Conservation (phyloP, 306 rosid genomes). For the Gastrolobium villosum region DNA sequence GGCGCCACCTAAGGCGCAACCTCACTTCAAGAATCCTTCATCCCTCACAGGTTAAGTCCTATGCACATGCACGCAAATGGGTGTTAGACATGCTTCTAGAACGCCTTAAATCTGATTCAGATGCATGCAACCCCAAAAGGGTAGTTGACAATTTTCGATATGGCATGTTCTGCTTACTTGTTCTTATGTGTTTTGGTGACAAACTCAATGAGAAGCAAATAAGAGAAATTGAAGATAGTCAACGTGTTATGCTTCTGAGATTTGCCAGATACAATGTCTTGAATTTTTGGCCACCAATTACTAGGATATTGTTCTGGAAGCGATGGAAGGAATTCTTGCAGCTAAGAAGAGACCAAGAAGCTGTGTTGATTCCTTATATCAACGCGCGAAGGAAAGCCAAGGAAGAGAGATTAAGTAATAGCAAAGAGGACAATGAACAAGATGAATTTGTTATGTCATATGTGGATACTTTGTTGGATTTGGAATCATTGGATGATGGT, state of each 20-base stretch:
- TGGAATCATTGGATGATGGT: slow-evolving; percentile 41
- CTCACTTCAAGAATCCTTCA: slow-evolving; percentile 57
- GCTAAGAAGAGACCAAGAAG: slow-evolving; percentile 41
- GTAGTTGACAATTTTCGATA: slow-evolving; percentile 50
- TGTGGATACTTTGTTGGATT: slow-evolving; percentile 58
- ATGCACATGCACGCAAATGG: slow-evolving; percentile 53
- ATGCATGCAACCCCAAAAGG: not conserved
- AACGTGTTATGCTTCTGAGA: slow-evolving; percentile 46
- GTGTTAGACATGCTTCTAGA: slow-evolving; percentile 48
- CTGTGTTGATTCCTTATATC: slow-evolving; percentile 47
- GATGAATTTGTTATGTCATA: slow-evolving; percentile 46
- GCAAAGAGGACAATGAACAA: not conserved
- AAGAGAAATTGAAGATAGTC: slow-evolving; percentile 46
- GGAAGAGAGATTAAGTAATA: slow-evolving; percentile 36
- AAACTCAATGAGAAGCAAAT: slow-evolving; percentile 51
- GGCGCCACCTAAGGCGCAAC: slow-evolving; percentile 57
- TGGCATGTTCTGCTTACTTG: slow-evolving; percentile 53
- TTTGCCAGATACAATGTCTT: slow-evolving; percentile 43
- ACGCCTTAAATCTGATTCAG: slow-evolving; percentile 1
- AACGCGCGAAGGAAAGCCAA: slow-evolving; percentile 52
- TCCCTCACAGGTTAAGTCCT: slow-evolving; percentile 44
- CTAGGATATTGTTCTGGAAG: slow-evolving; percentile 46
- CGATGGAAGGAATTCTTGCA: slow-evolving; percentile 50
- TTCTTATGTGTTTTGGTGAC: slow-evolving; percentile 59
- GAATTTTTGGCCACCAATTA: slow-evolving; percentile 48